These are phyloP conservation scores for Backusella macrospora DNA, from an alignment of 192 early-diverging fungal species.

Conservation along the genomic window DNA sequence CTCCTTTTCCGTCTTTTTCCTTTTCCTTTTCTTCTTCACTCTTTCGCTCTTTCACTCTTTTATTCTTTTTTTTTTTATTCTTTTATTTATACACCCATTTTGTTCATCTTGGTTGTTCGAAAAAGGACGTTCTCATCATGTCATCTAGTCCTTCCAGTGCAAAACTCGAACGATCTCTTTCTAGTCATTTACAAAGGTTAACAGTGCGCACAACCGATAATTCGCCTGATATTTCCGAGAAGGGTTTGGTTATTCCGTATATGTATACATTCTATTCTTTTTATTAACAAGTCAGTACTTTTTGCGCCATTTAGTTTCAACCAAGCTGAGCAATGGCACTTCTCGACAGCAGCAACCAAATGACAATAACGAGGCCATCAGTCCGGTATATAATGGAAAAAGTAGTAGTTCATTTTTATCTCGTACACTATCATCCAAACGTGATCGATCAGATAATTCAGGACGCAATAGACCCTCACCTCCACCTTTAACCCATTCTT, in stretches of 20 bases:
- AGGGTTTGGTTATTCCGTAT: neutral
- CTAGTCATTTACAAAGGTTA: conserved; percentile 33
- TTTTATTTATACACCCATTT: neutral
- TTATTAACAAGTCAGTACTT: neutral
- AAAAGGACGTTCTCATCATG: neutral
- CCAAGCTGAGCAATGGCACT: neutral
- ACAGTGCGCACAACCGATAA: conserved; percentile 13
- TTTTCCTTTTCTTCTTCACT: conserved; percentile 5
- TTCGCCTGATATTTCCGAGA: conserved; percentile 24
- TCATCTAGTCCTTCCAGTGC: conserved; percentile 15
- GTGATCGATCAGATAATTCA: conserved; percentile 21
- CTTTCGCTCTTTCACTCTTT: conserved; percentile 6
- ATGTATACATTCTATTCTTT: neutral
- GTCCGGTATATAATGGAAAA: neutral
- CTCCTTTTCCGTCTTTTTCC: neutral
- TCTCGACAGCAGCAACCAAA: neutral
- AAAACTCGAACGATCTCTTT: conserved; percentile 30
- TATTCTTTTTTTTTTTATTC: conserved; percentile 18
- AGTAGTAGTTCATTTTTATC: conserved; percentile 28
- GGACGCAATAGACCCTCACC: conserved; percentile 28
- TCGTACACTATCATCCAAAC: conserved; percentile 32
- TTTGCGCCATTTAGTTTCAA: neutral
- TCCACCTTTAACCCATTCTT: conserved; percentile 5
- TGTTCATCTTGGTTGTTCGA: conserved; percentile 9
- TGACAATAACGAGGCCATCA: neutral